Base-by-base conservation (phyloP, 2,329 filamentous ascomycete genomes). In the Lecanicillium sp. region DNA sequence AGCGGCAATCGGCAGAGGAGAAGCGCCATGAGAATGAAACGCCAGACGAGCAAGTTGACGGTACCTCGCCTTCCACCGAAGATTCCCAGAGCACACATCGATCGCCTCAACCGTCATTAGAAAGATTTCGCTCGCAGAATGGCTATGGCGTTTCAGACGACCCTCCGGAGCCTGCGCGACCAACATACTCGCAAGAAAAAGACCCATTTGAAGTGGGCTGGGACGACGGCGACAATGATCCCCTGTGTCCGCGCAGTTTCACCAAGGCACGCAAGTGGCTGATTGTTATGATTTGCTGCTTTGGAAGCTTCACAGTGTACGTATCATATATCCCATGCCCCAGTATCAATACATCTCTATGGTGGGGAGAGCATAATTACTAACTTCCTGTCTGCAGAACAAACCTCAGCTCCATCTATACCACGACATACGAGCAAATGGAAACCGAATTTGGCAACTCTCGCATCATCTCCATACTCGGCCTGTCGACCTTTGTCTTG, bases 341-440 rank as follows among this genome's bases (percentile, higher is more conserved):
- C n/a, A n/a, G n/a, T n/a, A n/a, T n/a, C n/a, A n/a, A n/a, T n/a
- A n/a, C n/a, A n/a, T n/a, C n/a, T n/a, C n/a, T n/a, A n/a, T n/a
- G n/a, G n/a, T n/a, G n/a, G n/a, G n/a, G n/a, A 35, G n/a, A 13
- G 14, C 11, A 38, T 5, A 14, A 13, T 8, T 9, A 38, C 40
- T 48, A 41, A 50, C 41, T 18, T 5, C 11, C 6, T 9, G 15
- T 12, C 37, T n/a, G 37, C 50, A 88, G 83, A 38, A 94, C 88
- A 8, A 87, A 82, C 55, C 78, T 85, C 2, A 89, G 83, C 34
- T 92, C 87, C n/a, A 78, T 94, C 50, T 95, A 95, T 60, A 90
- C 87, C 1, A 77, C 78, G 11, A 92, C 85, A 0, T 95, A 95
- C 57, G 55, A 52, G 14, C 83, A 92, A 58, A 77, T 95, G 60